These are phyloP conservation scores for Cryptococcus sp. DNA, from an alignment of 1,284 basidiomycete species.

Conservation along the genomic window DNA sequence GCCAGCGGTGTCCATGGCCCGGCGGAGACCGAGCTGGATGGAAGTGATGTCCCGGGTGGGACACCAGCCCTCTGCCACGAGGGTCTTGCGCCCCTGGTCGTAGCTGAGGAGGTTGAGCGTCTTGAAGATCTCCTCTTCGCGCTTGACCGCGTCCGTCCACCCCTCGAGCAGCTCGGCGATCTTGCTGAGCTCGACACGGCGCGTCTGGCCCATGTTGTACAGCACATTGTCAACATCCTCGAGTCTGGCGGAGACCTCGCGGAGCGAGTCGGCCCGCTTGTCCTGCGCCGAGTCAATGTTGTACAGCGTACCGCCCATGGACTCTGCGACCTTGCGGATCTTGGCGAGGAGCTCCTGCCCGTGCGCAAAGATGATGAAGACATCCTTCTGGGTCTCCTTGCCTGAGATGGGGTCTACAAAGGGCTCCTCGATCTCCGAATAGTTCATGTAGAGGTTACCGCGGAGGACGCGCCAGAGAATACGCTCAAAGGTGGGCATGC, in stretches of 20 bases:
- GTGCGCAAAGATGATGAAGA: constrained; percentile 99
- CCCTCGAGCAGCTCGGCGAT: constrained; percentile 81
- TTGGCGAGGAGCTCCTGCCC: constrained; percentile 89
- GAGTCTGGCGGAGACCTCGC: constrained; percentile 81
- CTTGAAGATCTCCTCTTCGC: constrained; percentile 95
- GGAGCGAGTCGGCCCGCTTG: constrained; percentile 83
- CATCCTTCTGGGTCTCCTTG: constrained; percentile 87
- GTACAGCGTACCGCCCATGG: constrained; percentile 95
- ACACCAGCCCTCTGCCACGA: constrained; percentile 97
- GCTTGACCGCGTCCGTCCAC: constrained; percentile 91
- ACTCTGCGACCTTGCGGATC: constrained; percentile 97
- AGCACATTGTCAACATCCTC: constrained; percentile 91
- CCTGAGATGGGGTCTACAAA: constrained; percentile 83
- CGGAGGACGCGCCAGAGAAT: constrained; percentile 97
- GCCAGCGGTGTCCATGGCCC: constrained; percentile 94
- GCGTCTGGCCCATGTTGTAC: constrained; percentile 82
- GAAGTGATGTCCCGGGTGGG: constrained; percentile 82
- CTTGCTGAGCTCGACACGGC: constrained; percentile 78
- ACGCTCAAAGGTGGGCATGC: constrained; percentile 91
- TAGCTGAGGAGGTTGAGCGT: constrained; percentile 93
- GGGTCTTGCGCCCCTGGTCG: constrained; percentile 87
- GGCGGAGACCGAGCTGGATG: constrained; percentile 84
- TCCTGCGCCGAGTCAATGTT: constrained; percentile 92
- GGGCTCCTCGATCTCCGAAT: constrained; percentile 90
- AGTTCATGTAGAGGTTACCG: constrained; percentile 99